Evolutionary conservation across 768 basidiomycete genomes (phyloP), one percentile per base, ranked within the genome.

Genomic region (Suillus luteus): DNA sequence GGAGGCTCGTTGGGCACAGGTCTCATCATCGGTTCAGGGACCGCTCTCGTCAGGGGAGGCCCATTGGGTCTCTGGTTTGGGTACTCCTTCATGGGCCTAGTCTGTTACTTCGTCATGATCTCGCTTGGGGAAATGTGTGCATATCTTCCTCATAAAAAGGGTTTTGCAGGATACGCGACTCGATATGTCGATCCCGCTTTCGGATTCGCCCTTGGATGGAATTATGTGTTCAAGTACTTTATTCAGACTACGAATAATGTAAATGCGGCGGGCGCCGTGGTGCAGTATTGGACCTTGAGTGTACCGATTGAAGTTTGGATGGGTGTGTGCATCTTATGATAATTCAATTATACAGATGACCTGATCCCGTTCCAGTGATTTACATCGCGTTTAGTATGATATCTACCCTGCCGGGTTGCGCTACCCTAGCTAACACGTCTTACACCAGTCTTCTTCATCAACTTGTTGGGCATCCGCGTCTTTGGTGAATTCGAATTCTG

Each of bases 181-280:
- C 83, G 88, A 55, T 87, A 87, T 68, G 83, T 85, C 24, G 88
- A 89, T 71, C 87, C 88, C 59, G 86, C 87, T 24, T 80, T 88
- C 52, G 87, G 86, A 44, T 89, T 90, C 71, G 87, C 85, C 17
- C 69, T 66, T 49, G 65, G 59, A 55, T 65, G 52, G 48, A 88
- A 87, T 71, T 87, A 88, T 69, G 75, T 88, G 49, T 70, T 83
- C 64, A 86, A 86, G 81, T 80, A 87, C 79, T 73, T 88, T 15
- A 83, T 89, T 60, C 86, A 87, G 38, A 88, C 87, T 12, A 85
- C 85, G 0, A 86, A 86, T 67, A 88, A 89, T 66, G 81, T 87
- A 69, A 87, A 87, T 71, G 86, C 85, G 24, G 85, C 85, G 38
- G 84, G 85, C 33, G 78, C 82, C 27, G 83, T 82, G 31, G 78